Percentiles rank a stretch among this genome's conserved stretches.
These are phyloP conservation scores for Agaricus blazei DNA, from an alignment of 768 basidiomycete genomes.

Conservation along the genomic window DNA sequence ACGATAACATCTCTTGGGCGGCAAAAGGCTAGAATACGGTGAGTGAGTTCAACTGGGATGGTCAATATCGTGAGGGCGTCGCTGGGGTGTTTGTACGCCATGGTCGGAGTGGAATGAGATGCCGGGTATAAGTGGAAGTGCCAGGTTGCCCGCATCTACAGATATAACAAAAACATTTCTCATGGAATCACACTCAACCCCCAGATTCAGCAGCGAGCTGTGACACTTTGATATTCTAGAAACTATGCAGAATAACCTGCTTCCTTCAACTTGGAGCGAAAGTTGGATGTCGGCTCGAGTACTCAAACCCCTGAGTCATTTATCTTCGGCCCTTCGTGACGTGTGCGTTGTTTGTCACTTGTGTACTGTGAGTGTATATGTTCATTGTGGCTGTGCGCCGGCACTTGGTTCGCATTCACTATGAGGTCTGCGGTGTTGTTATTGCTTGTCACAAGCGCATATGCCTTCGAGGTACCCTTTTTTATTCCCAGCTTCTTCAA, in stretches of 20 bases:
- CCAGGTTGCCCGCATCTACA: neutral
- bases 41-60: constrained; percentile 55
- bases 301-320: no score
- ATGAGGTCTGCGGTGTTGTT: constrained; percentile 21
- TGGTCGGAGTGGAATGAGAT: neutral
- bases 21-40: constrained; percentile 52
- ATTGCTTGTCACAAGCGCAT: constrained; percentile 25
- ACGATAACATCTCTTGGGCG: constrained; percentile 53
- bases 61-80: constrained; percentile 19
- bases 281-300: no score
- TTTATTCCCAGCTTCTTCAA: constrained; percentile 48
- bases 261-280: no score
- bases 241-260: no score
- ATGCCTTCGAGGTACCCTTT: constrained; percentile 50
- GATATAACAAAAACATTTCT: neutral
- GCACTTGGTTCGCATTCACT: neutral
- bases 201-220: no score
- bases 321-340: no score
- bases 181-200: neutral
- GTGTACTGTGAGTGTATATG: neutral
- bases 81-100: neutral
- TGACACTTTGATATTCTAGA: no score
- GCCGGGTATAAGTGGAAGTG: neutral
- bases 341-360: no score
- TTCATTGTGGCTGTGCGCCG: neutral